Conservation (phyloP, 345 rosid species). For the Lepidium didymum region DNA sequence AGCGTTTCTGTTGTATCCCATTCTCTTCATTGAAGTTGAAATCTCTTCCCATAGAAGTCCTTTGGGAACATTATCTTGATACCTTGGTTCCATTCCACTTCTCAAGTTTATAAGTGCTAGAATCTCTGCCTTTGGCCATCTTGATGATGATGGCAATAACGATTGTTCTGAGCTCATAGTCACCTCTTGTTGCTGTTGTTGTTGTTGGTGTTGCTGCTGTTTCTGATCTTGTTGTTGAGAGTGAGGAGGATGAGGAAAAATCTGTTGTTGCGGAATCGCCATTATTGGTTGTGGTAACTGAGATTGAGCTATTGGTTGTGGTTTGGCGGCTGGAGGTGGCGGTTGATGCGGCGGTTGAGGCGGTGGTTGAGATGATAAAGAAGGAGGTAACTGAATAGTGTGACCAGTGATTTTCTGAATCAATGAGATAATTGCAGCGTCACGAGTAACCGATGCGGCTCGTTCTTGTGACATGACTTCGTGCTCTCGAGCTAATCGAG, state of each 20-base stretch:
- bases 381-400: conserved; percentile 51
- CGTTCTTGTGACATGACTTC: conserved; percentile 68
- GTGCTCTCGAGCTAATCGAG: conserved; percentile 56
- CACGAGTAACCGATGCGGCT: conserved; percentile 57
- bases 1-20: conserved; percentile 63
- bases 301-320: conserved; percentile 20
- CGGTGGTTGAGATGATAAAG: conserved; percentile 21
- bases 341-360: conserved; percentile 23
- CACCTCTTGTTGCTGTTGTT: conserved; percentile 17
- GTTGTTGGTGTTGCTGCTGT: conserved; percentile 1
- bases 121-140: conserved; percentile 85
- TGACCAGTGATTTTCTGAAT: conserved; percentile 77
- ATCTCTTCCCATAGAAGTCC: conserved; percentile 87
- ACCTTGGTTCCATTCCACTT: conserved; percentile 53
- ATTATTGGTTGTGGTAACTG: conserved; percentile 32
- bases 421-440: conserved; percentile 56
- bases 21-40: conserved; percentile 48
- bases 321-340: conserved; percentile 17
- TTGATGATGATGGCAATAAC: conserved; percentile 31
- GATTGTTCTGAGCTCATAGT: conserved; percentile 30
- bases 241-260: conserved; percentile 20
- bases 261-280: conserved; percentile 47
- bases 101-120: conserved; percentile 56
- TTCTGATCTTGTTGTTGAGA: background rate
- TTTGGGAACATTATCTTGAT: conserved; percentile 65